Evolutionary conservation across 495 filamentous ascomycete genomes (phyloP).

Genomic region (Podospora sp.): DNA sequence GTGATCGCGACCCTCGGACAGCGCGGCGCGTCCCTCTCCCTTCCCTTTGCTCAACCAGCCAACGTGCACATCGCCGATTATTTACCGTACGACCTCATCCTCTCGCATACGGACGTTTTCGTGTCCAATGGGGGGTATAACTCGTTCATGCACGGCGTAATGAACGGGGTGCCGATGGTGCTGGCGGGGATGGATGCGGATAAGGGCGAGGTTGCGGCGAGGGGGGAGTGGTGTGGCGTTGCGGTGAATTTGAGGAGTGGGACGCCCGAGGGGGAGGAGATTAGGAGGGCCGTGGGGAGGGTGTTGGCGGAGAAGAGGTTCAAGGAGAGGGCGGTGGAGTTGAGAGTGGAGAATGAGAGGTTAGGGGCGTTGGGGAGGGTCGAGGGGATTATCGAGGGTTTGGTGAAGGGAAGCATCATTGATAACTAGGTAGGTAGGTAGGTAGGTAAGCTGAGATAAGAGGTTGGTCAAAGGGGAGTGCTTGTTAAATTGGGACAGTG

Average conservation of each 20-base stretch:
- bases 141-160: slow-evolving; percentile 42
- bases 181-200: slow-evolving; percentile 42
- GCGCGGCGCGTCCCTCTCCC: slow-evolving; percentile 23
- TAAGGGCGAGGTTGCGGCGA: slow-evolving; percentile 39
- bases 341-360: no score
- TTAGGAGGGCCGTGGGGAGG: slow-evolving; percentile 33
- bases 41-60: slow-evolving; percentile 18
- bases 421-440: no score
- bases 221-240: slow-evolving; percentile 39
- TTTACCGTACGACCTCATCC: slow-evolving; percentile 39
- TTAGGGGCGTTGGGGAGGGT: no score
- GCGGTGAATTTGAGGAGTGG: slow-evolving; percentile 36
- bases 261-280: slow-evolving; percentile 27
- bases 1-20: slow-evolving; percentile 41
- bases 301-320: slow-evolving; percentile 27
- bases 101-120: slow-evolving; percentile 42
- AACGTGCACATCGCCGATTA: slow-evolving; percentile 41
- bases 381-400: background rate
- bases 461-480: no score
- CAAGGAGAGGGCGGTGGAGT: slow-evolving; percentile 20
- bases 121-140: slow-evolving; percentile 46
- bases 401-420: no score
- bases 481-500: no score
- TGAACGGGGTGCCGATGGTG: slow-evolving; percentile 44
- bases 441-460: no score